Evolutionary conservation across 2,329 filamentous ascomycete genomes (phyloP).

Genomic region (Hymenoscyphus albidus): DNA sequence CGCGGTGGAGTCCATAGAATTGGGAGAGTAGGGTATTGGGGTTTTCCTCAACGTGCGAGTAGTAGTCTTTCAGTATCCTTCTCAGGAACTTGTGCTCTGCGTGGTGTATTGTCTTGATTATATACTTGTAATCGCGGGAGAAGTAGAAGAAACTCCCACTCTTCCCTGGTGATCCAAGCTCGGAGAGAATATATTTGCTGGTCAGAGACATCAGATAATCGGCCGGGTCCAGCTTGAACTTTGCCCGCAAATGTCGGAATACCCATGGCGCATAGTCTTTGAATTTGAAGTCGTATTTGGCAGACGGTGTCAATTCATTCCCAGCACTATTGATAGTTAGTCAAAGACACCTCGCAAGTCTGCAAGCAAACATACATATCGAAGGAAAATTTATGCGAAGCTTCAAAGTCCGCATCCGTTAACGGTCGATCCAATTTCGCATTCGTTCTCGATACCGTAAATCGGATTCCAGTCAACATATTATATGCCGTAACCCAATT

Average conservation of each 20-base stretch:
- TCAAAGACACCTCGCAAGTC: background rate
- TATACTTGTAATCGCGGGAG: constrained; percentile 98
- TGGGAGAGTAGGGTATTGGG: constrained; percentile 96
- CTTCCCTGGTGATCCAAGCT: constrained; percentile 94
- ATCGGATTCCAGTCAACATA: constrained; percentile 98
- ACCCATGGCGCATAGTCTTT: constrained; percentile 99
- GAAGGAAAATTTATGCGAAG: constrained; percentile 97
- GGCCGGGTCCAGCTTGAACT: constrained; percentile 89
- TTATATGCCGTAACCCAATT: constrained; percentile 99
- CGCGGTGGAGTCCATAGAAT: constrained; percentile 94
- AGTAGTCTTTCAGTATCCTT: constrained; percentile 86
- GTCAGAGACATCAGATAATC: constrained; percentile 98
- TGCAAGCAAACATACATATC: constrained; percentile 68
- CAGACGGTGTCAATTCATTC: constrained; percentile 93
- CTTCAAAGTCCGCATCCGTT: constrained; percentile 86
- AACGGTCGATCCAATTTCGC: constrained; percentile 91
- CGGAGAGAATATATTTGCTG: constrained; percentile 96
- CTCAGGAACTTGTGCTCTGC: constrained; percentile 84
- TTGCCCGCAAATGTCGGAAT: constrained; percentile 83
- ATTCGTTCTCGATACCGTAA: constrained; percentile 92
- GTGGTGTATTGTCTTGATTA: constrained; percentile 99
- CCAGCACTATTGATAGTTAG: constrained; percentile 64
- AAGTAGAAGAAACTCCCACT: constrained; percentile 99
- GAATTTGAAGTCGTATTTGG: constrained; percentile 99
- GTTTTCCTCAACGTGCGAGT: constrained; percentile 85